These are phyloP conservation scores for Musa troglodytarum DNA, from an alignment of 176 grass and related monocot species.

Conservation along the genomic window DNA sequence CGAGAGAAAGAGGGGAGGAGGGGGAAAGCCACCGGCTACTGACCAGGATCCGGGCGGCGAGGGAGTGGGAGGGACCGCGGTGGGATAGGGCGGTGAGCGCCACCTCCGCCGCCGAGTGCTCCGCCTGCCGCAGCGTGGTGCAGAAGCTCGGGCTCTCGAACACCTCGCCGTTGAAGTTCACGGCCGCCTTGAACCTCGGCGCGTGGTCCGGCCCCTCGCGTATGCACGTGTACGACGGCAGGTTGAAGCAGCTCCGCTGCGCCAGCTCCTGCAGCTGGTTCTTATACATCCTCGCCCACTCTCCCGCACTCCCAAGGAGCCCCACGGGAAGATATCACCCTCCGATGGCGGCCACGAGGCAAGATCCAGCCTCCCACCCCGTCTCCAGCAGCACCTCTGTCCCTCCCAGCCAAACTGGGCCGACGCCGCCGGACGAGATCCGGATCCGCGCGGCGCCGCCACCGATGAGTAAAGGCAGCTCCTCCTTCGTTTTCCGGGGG, in stretches of 20 bases:
- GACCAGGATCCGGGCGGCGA: conserved; percentile 96
- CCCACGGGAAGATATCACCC: not conserved
- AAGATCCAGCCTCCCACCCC: not conserved
- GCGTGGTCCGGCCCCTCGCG: conserved; percentile 96
- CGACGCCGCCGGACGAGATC: not conserved
- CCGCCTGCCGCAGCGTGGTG: conserved; percentile 86
- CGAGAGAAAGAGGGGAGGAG: not conserved
- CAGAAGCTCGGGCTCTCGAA: conserved; percentile 97
- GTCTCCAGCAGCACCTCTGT: not conserved
- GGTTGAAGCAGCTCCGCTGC: conserved; percentile 99
- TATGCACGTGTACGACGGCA: conserved; percentile 91
- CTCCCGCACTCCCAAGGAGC: not conserved
- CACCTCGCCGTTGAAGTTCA: conserved; percentile 88
- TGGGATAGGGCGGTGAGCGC: conserved; percentile 72
- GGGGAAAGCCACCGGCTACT: not conserved
- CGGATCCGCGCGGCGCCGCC: not conserved
- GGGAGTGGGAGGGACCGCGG: conserved; percentile 80
- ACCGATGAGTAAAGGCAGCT: not conserved
- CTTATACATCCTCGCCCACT: conserved; percentile 65
- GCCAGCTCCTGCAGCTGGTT: conserved; percentile 99
- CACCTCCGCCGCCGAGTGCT: conserved; percentile 95
- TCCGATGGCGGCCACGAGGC: not conserved
- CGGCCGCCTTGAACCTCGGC: conserved; percentile 85
- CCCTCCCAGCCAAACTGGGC: not conserved
- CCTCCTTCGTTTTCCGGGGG: not conserved